Base-by-base conservation (phyloP, 2,329 filamentous ascomycete genomes). In the Periglandula ipomoeae region DNA sequence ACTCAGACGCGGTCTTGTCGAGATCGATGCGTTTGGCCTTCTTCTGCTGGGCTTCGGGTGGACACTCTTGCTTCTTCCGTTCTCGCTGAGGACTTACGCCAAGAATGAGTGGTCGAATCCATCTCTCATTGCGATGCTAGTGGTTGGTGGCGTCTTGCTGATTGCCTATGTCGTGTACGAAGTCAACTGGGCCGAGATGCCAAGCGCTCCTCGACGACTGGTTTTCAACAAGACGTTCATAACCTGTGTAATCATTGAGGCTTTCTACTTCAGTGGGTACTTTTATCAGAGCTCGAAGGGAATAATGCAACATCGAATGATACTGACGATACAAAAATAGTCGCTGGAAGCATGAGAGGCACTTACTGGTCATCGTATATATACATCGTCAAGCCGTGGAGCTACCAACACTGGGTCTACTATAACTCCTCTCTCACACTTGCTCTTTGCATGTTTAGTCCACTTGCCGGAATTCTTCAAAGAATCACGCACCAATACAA, bases 31-130 rank as follows among this genome's bases (percentile, higher is more conserved):
- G 1, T 53, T 61, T 41, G 75, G 75, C 2, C 60, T 71, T 2
- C 43, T 73, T 15, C 61, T 78, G 1, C 68, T 78, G 30, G 69
- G 66, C 19, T 69, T 66, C 27, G 74, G 74, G 0, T 72, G 75
- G 50, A 67, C 70, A 0, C 64, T 86, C 9, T 78, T 88, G 56
- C 68, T 88, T n/a, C 72, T 89, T 3, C 82, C 84, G 0, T 79
- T 89, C 63, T 82, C 72, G 6, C 70, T 88, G 17, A 66, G 67
- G 44, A 64, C 62, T 3, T 65, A 70, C 39, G 68, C 70, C 46
- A 51, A 61, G 2, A 54, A 68, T 24, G 56, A 58, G 3, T 76
- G 72, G 71, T 55, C 55, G 22, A 66, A 67, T n/a, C 61, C 62
- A 13, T 62, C 66, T 23, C 68, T 75, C 24, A 72, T 73, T 52